Evolutionary conservation across 2,329 filamentous ascomycete genomes (phyloP).

Genomic region (Alternaria sp.): DNA sequence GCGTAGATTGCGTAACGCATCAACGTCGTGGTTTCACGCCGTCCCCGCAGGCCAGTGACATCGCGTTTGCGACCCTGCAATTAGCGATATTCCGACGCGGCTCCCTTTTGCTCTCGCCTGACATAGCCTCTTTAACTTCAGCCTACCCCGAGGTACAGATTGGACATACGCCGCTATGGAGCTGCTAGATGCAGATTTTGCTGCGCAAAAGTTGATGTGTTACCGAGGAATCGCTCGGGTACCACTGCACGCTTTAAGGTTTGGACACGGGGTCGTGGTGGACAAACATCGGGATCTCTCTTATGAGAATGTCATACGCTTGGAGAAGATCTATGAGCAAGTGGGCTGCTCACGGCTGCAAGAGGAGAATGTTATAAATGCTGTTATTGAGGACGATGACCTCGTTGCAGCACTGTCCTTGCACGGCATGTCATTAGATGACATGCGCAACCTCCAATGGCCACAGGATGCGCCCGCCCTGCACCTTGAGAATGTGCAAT

Average conservation of each 20-base stretch:
- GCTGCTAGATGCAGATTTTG: constrained; percentile 10
- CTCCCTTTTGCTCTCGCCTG: background rate
- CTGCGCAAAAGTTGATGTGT: constrained; percentile 10
- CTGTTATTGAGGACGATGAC: constrained; percentile 18
- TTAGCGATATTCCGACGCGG: background rate
- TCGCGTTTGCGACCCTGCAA: constrained; percentile 4
- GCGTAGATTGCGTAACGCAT: constrained; percentile 6
- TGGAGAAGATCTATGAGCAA: constrained; percentile 14
- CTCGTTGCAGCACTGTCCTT: constrained; percentile 18
- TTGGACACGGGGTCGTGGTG: constrained; percentile 3
- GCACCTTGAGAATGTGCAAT: constrained; percentile 20
- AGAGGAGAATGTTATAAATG: constrained; percentile 33
- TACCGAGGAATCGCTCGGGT: constrained; percentile 11
- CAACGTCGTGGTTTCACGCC: constrained; percentile 5
- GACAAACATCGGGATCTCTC: constrained; percentile 14
- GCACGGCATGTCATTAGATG: constrained; percentile 8
- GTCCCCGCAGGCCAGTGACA: constrained; percentile 4
- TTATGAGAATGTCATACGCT: constrained; percentile 7
- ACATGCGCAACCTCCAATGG: constrained; percentile 14
- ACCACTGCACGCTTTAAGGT: constrained; percentile 18
- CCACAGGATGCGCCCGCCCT: constrained; percentile 21
- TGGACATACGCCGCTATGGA: background rate
- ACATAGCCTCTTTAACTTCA: constrained; percentile 1
- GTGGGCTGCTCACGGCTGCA: constrained; percentile 17
- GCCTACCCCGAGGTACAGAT: background rate